These are phyloP conservation scores for Trypethelium eluteriae DNA, from an alignment of 495 filamentous ascomycete species.

Conservation along the genomic window DNA sequence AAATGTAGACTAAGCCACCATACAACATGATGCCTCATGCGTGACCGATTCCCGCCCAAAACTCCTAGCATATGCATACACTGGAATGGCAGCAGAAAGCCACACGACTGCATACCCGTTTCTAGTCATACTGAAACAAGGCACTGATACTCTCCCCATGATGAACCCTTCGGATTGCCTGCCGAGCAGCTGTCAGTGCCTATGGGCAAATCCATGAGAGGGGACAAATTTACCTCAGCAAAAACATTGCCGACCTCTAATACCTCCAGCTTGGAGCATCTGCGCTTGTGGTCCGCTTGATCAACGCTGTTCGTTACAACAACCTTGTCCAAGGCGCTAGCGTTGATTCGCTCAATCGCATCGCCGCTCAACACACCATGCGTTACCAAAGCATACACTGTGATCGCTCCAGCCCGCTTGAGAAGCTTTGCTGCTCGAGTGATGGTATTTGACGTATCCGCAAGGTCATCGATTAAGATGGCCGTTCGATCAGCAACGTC, in stretches of 20 bases:
- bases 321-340: slow-evolving; percentile 78
- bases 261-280: slow-evolving; percentile 81
- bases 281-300: slow-evolving; percentile 67
- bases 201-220: not conserved
- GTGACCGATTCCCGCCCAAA: not conserved
- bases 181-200: not conserved
- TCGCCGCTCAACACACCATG: slow-evolving; percentile 93
- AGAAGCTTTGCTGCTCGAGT: slow-evolving; percentile 93
- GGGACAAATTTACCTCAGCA: slow-evolving; percentile 58
- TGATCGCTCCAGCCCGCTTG: slow-evolving; percentile 83
- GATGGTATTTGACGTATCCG: slow-evolving; percentile 93
- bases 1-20: too few species aligned
- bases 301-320: slow-evolving; percentile 92
- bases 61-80: slow-evolving; percentile 4
- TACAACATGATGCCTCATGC: not conserved
- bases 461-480: slow-evolving; percentile 90
- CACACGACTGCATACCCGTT: not conserved
- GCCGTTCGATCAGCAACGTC: slow-evolving; percentile 72
- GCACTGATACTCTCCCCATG: slow-evolving; percentile 98
- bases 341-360: slow-evolving; percentile 88
- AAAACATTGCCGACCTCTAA: slow-evolving; percentile 88
- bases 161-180: slow-evolving; percentile 92
- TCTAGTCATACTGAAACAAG: slow-evolving; percentile 82
- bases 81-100: not conserved
- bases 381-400: slow-evolving; percentile 84